Evolutionary conservation across 2,329 filamentous ascomycete species (phyloP), one percentile per base, ranked within the genome.

Genomic region (Clarireedia sp.): DNA sequence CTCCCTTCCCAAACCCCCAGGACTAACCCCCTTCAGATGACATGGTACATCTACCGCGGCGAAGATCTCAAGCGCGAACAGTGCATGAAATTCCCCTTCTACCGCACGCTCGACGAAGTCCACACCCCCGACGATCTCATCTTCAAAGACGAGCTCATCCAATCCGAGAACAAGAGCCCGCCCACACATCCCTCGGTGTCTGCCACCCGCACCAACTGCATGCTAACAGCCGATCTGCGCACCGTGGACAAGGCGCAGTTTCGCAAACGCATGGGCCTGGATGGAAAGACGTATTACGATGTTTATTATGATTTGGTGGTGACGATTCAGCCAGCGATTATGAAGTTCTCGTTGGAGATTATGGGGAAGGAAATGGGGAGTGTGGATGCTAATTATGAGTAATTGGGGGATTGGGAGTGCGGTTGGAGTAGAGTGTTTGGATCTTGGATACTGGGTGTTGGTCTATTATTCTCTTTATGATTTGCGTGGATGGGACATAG

Each of bases 41-140:
- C 38, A n/a, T 64, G 58, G 57, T 64, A 60, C 36, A 63, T 64
- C 21, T 23, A 57, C 41, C 41, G 47, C 12, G 59, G 60, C 36
- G 57, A 63, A 43, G 63, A 64, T 26, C 48, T 64, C 10, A 19
- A 48, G 4, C 55, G 56, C 4, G 58, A 57, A 2, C 37, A 60
- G 26, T 48, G 14, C 1, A 55, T 63, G 19, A 44, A 55, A 37
- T 62, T 62, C 43, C 47, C 48, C 26, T 64, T 64, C 54, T 58
- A 51, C 38, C 49, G 56, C 14, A 45, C 38, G 10, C 43, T 63
- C 6, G 9, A 26, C 10, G 40, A 50, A 8, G 24, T 23, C n/a
- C 58, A 48, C 23, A 9, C 43, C 3, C 36, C 33, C 19, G 17
- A 19, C 17, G 33, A 55, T 5, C 55, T 62, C 17, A 56, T 62